Evolutionary conservation across 1,284 basidiomycete species (phyloP), one percentile per base, ranked within the genome.

Genomic region (Ceratobasidium sp.): DNA sequence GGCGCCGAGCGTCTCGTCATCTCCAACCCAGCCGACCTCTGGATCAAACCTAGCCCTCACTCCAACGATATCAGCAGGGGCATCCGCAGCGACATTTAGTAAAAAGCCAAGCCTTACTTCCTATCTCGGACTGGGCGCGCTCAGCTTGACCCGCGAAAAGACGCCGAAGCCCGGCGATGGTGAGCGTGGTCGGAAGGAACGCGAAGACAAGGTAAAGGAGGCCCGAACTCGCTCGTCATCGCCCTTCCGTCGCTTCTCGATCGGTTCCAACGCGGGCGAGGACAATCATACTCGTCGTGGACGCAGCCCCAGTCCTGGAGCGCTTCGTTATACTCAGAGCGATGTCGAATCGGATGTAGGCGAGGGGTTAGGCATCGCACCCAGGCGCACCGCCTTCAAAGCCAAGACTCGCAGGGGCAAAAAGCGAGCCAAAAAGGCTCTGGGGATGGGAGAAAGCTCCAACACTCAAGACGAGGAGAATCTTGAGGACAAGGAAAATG

Each of bases 311-410:
- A 83, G 85, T 12, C 88, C 92, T 20, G 84, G 86, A 52, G 87
- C 92, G 0, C 83, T 94, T 68, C 86, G 87, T 22, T 85, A 88
- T 56, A 83, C 82, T 42, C 82, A 89, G 27, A 90, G 88, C 8
- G 91, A 91, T 73, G 84, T 80, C 58, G 90, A 92, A 72, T 83
- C 87, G 17, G 84, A 85, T 71, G 78, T 77, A 10, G 84, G 84
- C 62, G 77, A 80, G 55, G 77, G 75, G 68, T 29, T 81, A 81
- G 68, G 82, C 87, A 32, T 72, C 70, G 77, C 35, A 77, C 79
- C 7, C 76, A 77, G 64, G 75, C 73, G 4, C 54, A 79, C 78
- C 2, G 78, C 78, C 0, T 79, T 77, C 71, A 76, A 77, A 43
- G 75, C 73, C 32, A 74, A 70, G 73, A 73, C n/a, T 75, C 74